A percentile compares a stretch with the other conserved stretches of the same genome.
phyloP scores from a whole-genome alignment of 768 basidiomycete species.

The Leccinum disarticulatum region DNA sequence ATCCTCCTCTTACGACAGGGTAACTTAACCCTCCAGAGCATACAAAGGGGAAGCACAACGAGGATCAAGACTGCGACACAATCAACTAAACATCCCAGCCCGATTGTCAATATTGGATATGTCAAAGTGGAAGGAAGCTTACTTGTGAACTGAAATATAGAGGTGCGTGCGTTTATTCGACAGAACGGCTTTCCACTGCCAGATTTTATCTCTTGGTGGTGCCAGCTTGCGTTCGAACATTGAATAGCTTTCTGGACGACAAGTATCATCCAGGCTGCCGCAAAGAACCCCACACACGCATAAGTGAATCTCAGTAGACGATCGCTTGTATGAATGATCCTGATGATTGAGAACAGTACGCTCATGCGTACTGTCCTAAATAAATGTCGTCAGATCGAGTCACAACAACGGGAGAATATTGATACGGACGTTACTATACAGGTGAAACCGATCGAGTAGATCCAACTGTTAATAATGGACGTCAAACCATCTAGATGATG shows the following conservation, averaged over 20 bases:
- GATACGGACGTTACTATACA: conserved; percentile 9
- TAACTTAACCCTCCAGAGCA: conserved; percentile 24
- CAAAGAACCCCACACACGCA: conserved; percentile 8
- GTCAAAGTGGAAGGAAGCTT: background rate
- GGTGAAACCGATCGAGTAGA: conserved; percentile 11
- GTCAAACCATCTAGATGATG: conserved; percentile 4
- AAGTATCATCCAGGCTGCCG: conserved; percentile 7
- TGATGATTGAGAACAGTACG: conserved; percentile 21
- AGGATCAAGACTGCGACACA: conserved; percentile 17
- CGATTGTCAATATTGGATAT: background rate
- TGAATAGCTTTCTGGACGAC: conserved; percentile 6
- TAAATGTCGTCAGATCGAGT: background rate
- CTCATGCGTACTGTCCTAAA: conserved; percentile 20
- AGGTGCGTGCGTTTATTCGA: background rate
- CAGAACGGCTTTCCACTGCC: conserved; percentile 11
- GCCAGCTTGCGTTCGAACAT: conserved; percentile 14
- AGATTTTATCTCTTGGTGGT: background rate
- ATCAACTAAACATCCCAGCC: conserved; percentile 11
- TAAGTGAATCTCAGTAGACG: conserved; percentile 11
- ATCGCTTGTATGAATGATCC: conserved; percentile 8
- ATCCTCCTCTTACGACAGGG: conserved; percentile 22
- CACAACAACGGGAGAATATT: background rate
- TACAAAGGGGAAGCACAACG: conserved; percentile 17
- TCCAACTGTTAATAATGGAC: conserved; percentile 12
- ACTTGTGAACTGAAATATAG: conserved; percentile 19